phyloP scores from a whole-genome alignment of 192 early-diverging fungal species.

The Podila epicladia region DNA sequence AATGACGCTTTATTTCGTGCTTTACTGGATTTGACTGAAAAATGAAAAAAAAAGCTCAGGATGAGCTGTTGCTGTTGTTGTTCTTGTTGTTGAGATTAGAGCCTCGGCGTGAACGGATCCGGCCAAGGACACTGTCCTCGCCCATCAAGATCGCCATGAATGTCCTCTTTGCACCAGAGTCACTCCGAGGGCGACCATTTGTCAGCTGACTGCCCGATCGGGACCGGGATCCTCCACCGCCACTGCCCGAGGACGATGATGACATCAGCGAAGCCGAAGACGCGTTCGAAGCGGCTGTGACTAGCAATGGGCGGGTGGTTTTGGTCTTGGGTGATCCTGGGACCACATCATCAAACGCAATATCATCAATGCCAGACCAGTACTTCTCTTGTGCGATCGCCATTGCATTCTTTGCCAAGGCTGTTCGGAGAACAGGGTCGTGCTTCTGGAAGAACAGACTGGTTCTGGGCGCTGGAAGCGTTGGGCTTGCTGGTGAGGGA shows the following conservation, averaged over 20 bases:
- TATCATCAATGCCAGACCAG: constrained; percentile 47
- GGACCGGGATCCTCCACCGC: not conserved
- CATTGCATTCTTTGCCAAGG: constrained; percentile 37
- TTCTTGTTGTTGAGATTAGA: constrained; percentile 17
- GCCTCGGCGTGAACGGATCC: constrained; percentile 18
- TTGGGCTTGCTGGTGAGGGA: constrained; percentile 23
- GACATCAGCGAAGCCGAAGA: not conserved
- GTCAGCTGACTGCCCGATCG: constrained; percentile 10
- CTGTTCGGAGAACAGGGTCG: constrained; percentile 44
- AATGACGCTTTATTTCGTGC: too few species aligned
- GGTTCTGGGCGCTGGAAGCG: constrained; percentile 33
- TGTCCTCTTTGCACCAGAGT: constrained; percentile 31
- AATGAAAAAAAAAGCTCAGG: not conserved
- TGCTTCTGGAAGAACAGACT: constrained; percentile 51
- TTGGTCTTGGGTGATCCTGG: constrained; percentile 24
- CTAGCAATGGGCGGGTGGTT: not conserved
- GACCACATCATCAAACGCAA: constrained; percentile 36
- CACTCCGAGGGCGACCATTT: constrained; percentile 34
- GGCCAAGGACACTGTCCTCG: constrained; percentile 41
- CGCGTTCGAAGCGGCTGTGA: not conserved
- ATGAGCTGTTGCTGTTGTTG: constrained; percentile 1
- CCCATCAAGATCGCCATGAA: constrained; percentile 48
- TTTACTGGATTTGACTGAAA: not conserved
- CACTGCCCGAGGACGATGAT: not conserved
- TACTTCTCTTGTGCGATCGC: constrained; percentile 48